These are phyloP conservation scores for Gossypium trilobum DNA, from an alignment of 441 rosid genomes.

Conservation along the genomic window DNA sequence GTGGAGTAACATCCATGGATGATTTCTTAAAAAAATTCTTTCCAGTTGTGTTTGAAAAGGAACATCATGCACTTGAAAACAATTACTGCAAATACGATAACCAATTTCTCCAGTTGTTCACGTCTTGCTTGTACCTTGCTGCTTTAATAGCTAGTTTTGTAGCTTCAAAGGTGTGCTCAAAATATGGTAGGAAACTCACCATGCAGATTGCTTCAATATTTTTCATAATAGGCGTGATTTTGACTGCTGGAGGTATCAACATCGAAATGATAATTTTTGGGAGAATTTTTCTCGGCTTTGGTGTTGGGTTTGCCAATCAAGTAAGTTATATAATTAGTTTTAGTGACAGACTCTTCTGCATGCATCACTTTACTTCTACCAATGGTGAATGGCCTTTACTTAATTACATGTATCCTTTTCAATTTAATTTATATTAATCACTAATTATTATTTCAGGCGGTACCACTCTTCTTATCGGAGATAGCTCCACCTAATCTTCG, in stretches of 20 bases:
- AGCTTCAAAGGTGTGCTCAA: slow-evolving; percentile 27
- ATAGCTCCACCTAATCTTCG: slow-evolving; percentile 49
- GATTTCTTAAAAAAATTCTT: slow-evolving; percentile 51
- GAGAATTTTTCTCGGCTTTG: slow-evolving; percentile 29
- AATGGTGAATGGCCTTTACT: too few species aligned
- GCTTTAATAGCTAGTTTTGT: slow-evolving; percentile 44
- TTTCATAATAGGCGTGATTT: slow-evolving; percentile 24
- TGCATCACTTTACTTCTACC: not conserved
- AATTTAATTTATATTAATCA: too few species aligned
- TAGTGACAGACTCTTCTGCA: not conserved
- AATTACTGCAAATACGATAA: slow-evolving; percentile 58
- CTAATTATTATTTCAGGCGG: slow-evolving; percentile 31
- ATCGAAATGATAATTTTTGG: slow-evolving; percentile 28
- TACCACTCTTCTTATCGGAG: slow-evolving; percentile 57
- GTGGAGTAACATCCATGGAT: slow-evolving; percentile 56
- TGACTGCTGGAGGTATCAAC: slow-evolving; percentile 23
- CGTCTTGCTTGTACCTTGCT: slow-evolving; percentile 51
- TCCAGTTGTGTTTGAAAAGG: slow-evolving; percentile 33
- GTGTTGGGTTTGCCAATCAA: slow-evolving; percentile 41
- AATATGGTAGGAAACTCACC: slow-evolving; percentile 32
- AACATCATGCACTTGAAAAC: slow-evolving; percentile 33
- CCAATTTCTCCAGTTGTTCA: slow-evolving; percentile 43
- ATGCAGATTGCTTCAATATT: slow-evolving; percentile 32
- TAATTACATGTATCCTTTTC: too few species aligned
- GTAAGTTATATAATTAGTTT: slow-evolving; percentile 14